Evolutionary conservation across 192 early-diverging fungal species (phyloP).

Genomic region (Gryganskiella cystojenkinii): DNA sequence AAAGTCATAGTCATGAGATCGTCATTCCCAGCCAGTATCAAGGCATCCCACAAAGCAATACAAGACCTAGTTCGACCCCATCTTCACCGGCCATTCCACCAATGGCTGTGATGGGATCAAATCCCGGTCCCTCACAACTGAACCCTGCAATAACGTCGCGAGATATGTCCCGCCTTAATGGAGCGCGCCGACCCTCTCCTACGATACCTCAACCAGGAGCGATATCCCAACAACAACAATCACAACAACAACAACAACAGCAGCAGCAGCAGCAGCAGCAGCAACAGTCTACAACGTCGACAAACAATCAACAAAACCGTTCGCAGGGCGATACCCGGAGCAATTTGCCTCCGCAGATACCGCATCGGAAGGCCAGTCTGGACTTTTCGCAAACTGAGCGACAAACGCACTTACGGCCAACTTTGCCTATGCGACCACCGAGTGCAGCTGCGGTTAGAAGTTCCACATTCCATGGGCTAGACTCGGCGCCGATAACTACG

Average conservation of each 20-base stretch:
- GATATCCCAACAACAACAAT: background rate
- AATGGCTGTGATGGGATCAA: conserved; percentile 14
- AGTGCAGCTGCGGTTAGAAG: conserved; percentile 44
- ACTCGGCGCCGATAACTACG: conserved; percentile 5
- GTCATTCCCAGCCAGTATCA: conserved; percentile 23
- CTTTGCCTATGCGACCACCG: conserved; percentile 38
- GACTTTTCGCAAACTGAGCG: conserved; percentile 47
- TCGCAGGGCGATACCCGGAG: conserved; percentile 3
- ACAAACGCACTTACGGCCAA: conserved; percentile 33
- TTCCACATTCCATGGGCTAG: conserved; percentile 51
- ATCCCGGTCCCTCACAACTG: background rate
- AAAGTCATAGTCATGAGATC: conserved; percentile 39
- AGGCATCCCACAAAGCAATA: background rate
- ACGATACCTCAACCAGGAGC: conserved; percentile 13
- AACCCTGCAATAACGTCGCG: background rate
- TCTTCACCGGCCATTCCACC: conserved; percentile 41
- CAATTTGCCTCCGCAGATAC: conserved; percentile 34
- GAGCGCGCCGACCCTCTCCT: conserved; percentile 30
- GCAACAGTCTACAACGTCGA: conserved; percentile 5
- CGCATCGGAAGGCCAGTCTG: conserved; percentile 45
- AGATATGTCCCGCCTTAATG: conserved; percentile 11
- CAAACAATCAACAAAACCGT: conserved; percentile 1
- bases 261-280: conserved; percentile 23
- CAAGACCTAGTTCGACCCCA: conserved; percentile 33
- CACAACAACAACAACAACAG: conserved; percentile 4